Evolutionary conservation across 176 grass and related monocot species (phyloP), one percentile per base, ranked within the genome.

Genomic region (Ensete glaucum): DNA sequence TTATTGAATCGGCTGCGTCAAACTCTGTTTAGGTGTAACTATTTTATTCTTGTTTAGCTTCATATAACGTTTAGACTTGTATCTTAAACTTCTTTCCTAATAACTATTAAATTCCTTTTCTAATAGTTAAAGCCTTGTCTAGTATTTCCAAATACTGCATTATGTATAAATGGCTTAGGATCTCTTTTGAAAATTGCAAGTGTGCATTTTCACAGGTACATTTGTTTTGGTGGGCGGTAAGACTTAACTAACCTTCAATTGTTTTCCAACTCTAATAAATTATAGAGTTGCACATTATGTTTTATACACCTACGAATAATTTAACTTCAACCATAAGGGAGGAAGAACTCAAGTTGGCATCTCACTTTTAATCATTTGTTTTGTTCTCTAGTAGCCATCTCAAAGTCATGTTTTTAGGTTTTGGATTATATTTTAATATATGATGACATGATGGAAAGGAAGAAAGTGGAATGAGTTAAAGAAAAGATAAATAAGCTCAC

Each of bases 1-100:
- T 59, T 11, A 43, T 52, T 48, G 14, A 15, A 16, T 69, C 0
- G 12, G 26, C 14, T 29, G 17, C 11, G 11, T 24, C 20, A 12
- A 9, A 9, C 21, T 64, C 22, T 9, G 2, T 22, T 17, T 64
- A 64, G 22, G n/a, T 64, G 62, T 43, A 64, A 23, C 77, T 49
- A 74, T 66, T 69, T 83, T 14, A 34, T 74, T 25, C 24, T 25
- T 62, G 66, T 81, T 87, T 87, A 80, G 77, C 62, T 34, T 34
- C 29, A 34, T 34, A 4, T 34, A 4, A 34, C 3, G 5, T 43
- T 43, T 43, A 43, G 34, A 43, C 3, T 43, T 43, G 5, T 43
- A 43, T 43, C 34, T 43, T 6, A 43, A 43, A 43, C 34, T 43
- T 43, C 34, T 43, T 43, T 43, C 34, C 0, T 5, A 43, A 43